Evolutionary conservation across 257 asterid genomes (phyloP), one percentile per base, ranked within the genome.

Genomic region (Fraxinus quadrangulata): DNA sequence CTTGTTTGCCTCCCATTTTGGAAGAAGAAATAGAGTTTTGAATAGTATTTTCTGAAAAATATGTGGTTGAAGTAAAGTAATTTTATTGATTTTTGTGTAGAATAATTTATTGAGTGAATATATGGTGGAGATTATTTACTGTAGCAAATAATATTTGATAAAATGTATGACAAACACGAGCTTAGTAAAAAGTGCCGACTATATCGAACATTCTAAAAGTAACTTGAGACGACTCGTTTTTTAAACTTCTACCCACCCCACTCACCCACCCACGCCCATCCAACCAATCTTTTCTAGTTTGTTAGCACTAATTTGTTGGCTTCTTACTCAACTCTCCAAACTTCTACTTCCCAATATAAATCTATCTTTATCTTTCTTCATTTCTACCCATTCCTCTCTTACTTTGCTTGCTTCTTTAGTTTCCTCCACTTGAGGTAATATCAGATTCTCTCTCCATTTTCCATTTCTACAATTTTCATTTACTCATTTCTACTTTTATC

Each of bases 381-480:
- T 23, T 72, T 75, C 30, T 28, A 45, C 78, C 69, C 56, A 65
- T 28, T 70, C 76, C 72, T 65, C 45, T 75, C 76, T 81, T 42
- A 75, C 77, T 83, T 84, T 81, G 83, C 89, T 86, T 85, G 83
- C 87, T 80, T 80, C 88, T 83, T 77, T 77, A 66, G 79, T 88
- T 84, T 87, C 87, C 92, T 87, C 89, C 80, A 67, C 80, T 78
- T 75, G 81, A 89, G 95, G 92, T 89, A 88, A 85, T 81, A 10
- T 33, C 49, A 76, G 82, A 90, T 89, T 81, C 90, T 80, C 80
- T 84, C 42, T 6, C 73, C 61, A 69, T n/a, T 77, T 80, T 78
- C 28, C n/a, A 69, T 72, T 77, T 73, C 72, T 78, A 66, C 75
- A 49, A 33, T 75, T 75, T 72, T 56, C 28, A 21, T 56, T 54